Evolutionary conservation across 2,329 filamentous ascomycete species (phyloP), one percentile per base, ranked within the genome.

Genomic region (Ophiobolus disseminans): DNA sequence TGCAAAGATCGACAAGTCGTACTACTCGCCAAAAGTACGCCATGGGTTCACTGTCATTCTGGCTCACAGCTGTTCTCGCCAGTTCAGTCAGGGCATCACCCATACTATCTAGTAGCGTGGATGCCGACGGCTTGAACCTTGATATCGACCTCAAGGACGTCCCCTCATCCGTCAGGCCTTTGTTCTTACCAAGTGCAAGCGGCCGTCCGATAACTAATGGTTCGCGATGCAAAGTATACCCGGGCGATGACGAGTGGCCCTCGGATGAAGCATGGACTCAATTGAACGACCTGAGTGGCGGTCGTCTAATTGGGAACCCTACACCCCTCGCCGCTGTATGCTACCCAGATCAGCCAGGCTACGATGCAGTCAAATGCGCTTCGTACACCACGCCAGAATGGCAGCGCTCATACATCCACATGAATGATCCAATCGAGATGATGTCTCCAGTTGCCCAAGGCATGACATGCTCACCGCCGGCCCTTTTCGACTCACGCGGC

Each of bases 171-270:
- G 34, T 70, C 37, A 60, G 51, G 36, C 41, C 48, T 4, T 57
- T 70, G 4, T 68, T 69, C 16, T 42, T 52, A 9, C 55, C 63
- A 3, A 48, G 40, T 17, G 52, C 53, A 16, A 40, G 45, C 13
- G 28, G 51, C 11, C 13, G 53, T 3, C 47, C 58, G 16, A 53
- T 42, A n/a, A 55, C 50, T 21, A 50, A 48, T 17, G 56, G 57
- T 8, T 63, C 63, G 9, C 48, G 63, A 51, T 83, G 80, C 68
- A 83, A 81, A 63, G 72, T 78, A 2, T 78, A 75, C 36, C 80
- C 79, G 1, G 75, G 73, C 16, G 74, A 75, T 11, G 19, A 63
- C 6, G 62, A 63, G 37, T 84, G 82, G 82, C 82, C 82, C 0
- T 75, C 74, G 1, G 50, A 73, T 10, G 57, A 68, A 0, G 66